These are phyloP conservation scores for Aspergillus spinulosporus DNA, from an alignment of 2,329 filamentous ascomycete species.

Conservation along the genomic window DNA sequence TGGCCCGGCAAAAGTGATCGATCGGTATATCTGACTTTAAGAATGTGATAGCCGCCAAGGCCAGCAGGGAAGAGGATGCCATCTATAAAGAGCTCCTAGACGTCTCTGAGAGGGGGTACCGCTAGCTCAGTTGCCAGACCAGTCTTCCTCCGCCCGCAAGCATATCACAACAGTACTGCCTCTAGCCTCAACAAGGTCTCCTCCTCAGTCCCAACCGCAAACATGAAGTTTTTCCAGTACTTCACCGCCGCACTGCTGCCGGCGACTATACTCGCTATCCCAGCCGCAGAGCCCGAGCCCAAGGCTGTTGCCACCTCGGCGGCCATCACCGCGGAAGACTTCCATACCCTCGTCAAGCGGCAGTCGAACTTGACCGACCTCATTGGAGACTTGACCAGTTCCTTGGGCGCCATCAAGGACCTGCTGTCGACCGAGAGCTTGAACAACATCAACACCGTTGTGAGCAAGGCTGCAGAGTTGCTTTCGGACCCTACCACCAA, in stretches of 20 bases:
- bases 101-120: background rate
- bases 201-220: background rate
- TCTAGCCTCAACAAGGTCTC: background rate
- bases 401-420: slow-evolving; percentile 10
- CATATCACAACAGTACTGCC: slow-evolving; percentile 2
- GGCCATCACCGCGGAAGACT: slow-evolving; percentile 8
- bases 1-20: background rate
- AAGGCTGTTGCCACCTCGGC: slow-evolving; percentile 1
- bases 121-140: background rate
- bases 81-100: slow-evolving; percentile 10
- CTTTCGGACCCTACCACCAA: slow-evolving; percentile 11
- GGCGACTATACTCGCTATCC: slow-evolving; percentile 11
- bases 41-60: slow-evolving; percentile 7
- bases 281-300: slow-evolving; percentile 14
- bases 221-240: slow-evolving; percentile 18
- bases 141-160: background rate
- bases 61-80: background rate
- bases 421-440: slow-evolving; percentile 16
- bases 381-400: slow-evolving; percentile 11
- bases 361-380: slow-evolving; percentile 7
- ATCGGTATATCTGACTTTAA: slow-evolving; percentile 5
- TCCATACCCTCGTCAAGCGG: slow-evolving; percentile 6
- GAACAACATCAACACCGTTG: slow-evolving; percentile 14
- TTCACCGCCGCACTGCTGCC: slow-evolving; percentile 15
- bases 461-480: slow-evolving; percentile 4